These are phyloP conservation scores for Solanum verrucosum DNA, from an alignment of 257 asterid species.

Conservation along the genomic window DNA sequence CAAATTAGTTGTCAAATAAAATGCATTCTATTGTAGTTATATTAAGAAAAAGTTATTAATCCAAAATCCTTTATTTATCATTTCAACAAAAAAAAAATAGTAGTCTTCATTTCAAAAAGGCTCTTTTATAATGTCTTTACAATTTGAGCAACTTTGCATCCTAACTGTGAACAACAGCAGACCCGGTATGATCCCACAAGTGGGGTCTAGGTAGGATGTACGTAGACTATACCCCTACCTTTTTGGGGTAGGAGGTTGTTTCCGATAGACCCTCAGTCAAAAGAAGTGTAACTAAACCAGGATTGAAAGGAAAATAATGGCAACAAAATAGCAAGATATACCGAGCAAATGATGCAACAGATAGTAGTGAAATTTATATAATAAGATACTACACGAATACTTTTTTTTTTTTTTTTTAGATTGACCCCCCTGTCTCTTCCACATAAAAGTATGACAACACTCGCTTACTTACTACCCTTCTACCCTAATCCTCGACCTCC, in stretches of 20 bases:
- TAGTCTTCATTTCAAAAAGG: background rate
- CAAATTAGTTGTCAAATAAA: background rate
- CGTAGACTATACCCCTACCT: background rate
- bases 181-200: background rate
- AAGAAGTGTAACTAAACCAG: background rate
- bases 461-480: background rate
- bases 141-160: background rate
- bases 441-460: background rate
- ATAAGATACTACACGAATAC: background rate
- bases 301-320: background rate
- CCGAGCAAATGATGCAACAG: background rate
- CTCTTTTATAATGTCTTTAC: background rate
- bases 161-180: background rate
- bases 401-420: background rate
- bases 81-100: background rate
- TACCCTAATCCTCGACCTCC: background rate
- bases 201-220: background rate
- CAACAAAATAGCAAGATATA: background rate
- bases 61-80: background rate
- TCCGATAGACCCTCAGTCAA: background rate
- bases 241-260: background rate
- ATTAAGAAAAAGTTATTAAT: background rate
- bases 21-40: background rate
- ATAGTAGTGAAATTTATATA: background rate
- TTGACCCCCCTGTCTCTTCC: background rate